Evolutionary conservation across 768 basidiomycete genomes (phyloP).

Genomic region (Cyclocybe cylindracea): DNA sequence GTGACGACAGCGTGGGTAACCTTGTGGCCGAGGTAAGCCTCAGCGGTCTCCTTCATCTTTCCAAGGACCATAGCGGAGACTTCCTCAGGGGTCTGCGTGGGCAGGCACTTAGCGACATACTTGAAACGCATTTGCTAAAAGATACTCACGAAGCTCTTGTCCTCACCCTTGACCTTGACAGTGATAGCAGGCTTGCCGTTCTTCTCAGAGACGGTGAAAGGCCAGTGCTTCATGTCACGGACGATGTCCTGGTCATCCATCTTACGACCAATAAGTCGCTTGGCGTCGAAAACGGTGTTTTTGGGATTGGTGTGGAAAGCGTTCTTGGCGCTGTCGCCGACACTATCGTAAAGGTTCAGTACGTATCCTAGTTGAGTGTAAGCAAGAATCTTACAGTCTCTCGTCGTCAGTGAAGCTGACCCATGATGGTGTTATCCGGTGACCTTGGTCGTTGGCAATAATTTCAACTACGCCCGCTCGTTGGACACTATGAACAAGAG

Average conservation of each 20-base stretch:
- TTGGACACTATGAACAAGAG: conserved; percentile 57
- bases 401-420: conserved; percentile 81
- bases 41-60: conserved; percentile 99
- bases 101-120: neutral
- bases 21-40: conserved; percentile 94
- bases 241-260: conserved; percentile 78
- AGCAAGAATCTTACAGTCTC: conserved; percentile 52
- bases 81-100: conserved; percentile 81
- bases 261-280: conserved; percentile 90
- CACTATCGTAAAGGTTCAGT: conserved; percentile 31
- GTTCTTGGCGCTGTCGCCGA: conserved; percentile 97
- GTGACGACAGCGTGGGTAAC: conserved; percentile 98
- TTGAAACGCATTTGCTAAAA: neutral
- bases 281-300: conserved; percentile 97
- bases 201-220: conserved; percentile 81
- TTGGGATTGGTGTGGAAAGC: conserved; percentile 88
- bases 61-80: conserved; percentile 92
- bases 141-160: conserved; percentile 76
- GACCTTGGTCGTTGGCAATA: conserved; percentile 87
- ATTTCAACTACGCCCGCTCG: conserved; percentile 87
- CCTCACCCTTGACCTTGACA: conserved; percentile 77
- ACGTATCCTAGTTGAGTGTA: too few relatives aligned
- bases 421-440: conserved; percentile 90
- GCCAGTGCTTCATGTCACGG: conserved; percentile 90
- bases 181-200: conserved; percentile 78